Evolutionary conservation across 148 eudicot species (phyloP), one percentile per base, ranked within the genome.

Genomic region (Vaccinium myrtillus): DNA sequence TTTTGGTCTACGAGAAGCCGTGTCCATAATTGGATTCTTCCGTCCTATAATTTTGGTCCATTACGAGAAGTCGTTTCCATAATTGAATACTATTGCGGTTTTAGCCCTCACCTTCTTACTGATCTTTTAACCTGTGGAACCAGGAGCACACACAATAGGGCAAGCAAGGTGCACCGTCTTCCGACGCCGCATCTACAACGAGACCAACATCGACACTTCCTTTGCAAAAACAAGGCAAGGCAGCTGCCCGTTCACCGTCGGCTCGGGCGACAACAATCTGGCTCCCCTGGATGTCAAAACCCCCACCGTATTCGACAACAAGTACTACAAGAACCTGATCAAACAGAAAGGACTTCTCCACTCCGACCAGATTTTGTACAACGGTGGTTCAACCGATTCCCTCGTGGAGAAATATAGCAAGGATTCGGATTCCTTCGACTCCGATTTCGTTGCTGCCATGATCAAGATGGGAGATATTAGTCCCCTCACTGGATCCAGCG

Each of bases 141-240:
- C 32, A 92, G 94, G 94, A 55, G 77, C 93, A 4, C 95, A 93
- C 86, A 93, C 95, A 27, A 93, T 93, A n/a, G 95, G 95, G 7
- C 88, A 84, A 79, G 94, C 94, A 84, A 87, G 95, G 83, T 93
- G 95, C 78, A 50, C 82, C 0, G 39, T 39, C 73, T 93, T 93
- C 86, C 80, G 95, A 80, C 25, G 89, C 14, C 95, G 85, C 59
- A 86, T 93, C 51, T 90, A 93, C 90, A 91, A 89, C 75, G 91
- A 90, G 16, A 87, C 89, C 82, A 90, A 78, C 79, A 83, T 91
- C 21, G 90, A 91, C 15, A 61, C 84, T 15, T 87, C 92, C 16
- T 85, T 90, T 2, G 94, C 93, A 0, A 73, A 78, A 6, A 84
- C 59, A 74, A 87, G 87, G 86, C 88, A 88, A 74, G 14, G 21